Evolutionary conservation across 2,329 filamentous ascomycete genomes (phyloP).

Genomic region (Beauveria scarabaeidicola): DNA sequence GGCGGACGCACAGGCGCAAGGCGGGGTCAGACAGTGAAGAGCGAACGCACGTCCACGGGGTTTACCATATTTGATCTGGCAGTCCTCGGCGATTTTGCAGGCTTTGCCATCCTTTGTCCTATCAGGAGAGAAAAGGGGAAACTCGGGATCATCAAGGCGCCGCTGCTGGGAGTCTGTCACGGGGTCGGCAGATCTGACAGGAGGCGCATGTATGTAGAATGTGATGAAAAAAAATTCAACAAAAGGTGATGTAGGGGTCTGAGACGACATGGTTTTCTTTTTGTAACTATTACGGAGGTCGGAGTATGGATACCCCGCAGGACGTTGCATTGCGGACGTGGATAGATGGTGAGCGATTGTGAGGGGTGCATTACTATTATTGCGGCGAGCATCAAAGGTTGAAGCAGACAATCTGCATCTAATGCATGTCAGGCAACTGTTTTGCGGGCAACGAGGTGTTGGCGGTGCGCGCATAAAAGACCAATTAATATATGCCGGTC

Average conservation of each 20-base stretch:
- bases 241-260: neutral
- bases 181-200: conserved; percentile 1
- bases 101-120: neutral
- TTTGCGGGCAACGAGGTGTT: no score
- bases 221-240: neutral
- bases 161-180: neutral
- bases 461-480: neutral
- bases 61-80: neutral
- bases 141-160: neutral
- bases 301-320: no score
- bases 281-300: no score
- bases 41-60: neutral
- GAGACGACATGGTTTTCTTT: neutral
- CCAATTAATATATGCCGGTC: neutral
- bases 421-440: no score
- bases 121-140: no score
- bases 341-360: no score
- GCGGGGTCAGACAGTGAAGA: neutral
- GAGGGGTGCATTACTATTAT: no score
- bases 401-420: no score
- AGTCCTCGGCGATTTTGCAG: neutral
- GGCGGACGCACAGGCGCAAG: neutral
- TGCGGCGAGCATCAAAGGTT: neutral
- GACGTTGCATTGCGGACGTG: no score
- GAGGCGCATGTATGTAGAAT: neutral